A percentile compares a stretch with the other conserved stretches of the same genome.
phyloP scores from a whole-genome alignment of 176 grass and related monocot species.

The Cenchrus purpureus region DNA sequence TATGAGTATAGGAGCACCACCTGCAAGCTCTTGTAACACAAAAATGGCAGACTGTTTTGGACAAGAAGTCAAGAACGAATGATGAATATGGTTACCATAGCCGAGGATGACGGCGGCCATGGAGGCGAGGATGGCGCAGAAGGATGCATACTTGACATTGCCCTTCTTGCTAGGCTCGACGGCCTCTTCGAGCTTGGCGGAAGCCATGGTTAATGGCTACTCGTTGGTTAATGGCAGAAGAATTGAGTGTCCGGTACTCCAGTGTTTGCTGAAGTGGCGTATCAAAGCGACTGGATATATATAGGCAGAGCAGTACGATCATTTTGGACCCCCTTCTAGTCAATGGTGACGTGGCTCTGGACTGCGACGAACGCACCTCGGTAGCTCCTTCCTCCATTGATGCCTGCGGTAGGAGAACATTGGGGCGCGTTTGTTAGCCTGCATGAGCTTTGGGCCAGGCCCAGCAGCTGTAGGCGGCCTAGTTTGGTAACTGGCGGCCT shows the following conservation, averaged over 20 bases:
- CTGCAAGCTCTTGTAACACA: not conserved
- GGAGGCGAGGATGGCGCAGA: constrained; percentile 63
- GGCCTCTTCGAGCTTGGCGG: not conserved
- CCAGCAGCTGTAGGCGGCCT: too few species aligned
- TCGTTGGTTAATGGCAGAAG: too few species aligned
- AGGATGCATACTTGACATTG: constrained; percentile 55
- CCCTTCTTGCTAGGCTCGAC: constrained; percentile 14
- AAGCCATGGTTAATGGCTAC: constrained; percentile 5
- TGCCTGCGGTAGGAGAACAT: not conserved
- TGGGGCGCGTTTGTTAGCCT: too few species aligned
- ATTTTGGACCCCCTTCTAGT: not conserved
- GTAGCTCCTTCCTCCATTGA: not conserved
- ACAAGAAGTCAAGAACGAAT: too few species aligned
- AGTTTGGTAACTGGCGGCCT: too few species aligned
- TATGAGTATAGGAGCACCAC: not conserved
- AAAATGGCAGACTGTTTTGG: not conserved
- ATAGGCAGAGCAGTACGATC: not conserved
- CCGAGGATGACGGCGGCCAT: constrained; percentile 73
- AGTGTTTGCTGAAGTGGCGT: not conserved
- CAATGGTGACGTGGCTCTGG: not conserved
- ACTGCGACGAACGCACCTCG: not conserved
- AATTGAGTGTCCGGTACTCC: not conserved
- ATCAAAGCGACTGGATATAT: not conserved
- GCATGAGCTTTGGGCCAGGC: too few species aligned
- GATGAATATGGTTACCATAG: constrained; percentile 48